A percentile compares a stretch with the other conserved stretches of the same genome.
Evolutionary conservation across 495 filamentous ascomycete genomes (phyloP).

Genomic region (Bacidia gigantensis): DNA sequence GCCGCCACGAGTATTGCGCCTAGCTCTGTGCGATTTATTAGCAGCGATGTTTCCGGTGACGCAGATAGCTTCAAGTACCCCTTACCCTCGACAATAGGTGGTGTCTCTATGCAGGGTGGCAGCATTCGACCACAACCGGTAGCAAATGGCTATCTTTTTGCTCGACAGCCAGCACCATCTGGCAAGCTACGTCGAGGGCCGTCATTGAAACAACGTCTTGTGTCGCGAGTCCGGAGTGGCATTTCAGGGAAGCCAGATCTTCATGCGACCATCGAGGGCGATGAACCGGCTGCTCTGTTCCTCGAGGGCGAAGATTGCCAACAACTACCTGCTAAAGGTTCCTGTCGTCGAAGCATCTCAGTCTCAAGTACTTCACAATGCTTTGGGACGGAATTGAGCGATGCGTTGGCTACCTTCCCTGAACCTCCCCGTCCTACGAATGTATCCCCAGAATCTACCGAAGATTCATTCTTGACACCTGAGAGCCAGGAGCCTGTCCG

Average conservation of each 20-base stretch:
- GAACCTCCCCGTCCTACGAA: slow-evolving; percentile 8
- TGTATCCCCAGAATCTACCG: slow-evolving; percentile 2
- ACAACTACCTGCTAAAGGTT: background rate
- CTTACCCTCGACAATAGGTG: too few relatives aligned
- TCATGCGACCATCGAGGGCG: background rate
- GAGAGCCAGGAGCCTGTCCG: background rate
- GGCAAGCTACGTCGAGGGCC: background rate
- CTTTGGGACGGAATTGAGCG: slow-evolving; percentile 4
- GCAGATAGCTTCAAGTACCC: too few relatives aligned
- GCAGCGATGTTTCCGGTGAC: too few relatives aligned
- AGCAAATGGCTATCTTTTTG: background rate
- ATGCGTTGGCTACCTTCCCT: slow-evolving; percentile 12
- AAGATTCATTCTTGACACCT: slow-evolving; percentile 1
- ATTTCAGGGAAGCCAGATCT: background rate
- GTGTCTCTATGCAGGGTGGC: too few relatives aligned
- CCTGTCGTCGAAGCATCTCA: slow-evolving; percentile 2
- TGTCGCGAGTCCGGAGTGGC: slow-evolving; percentile 11
- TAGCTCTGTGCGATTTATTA: too few relatives aligned
- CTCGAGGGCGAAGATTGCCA: background rate
- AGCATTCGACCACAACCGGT: background rate
- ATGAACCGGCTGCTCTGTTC: background rate
- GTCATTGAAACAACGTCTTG: slow-evolving; percentile 10
- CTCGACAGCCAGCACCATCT: background rate
- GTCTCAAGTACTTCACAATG: background rate
- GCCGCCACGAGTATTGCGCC: too few relatives aligned